These are phyloP conservation scores for Platismatia glauca DNA, from an alignment of 495 filamentous ascomycete species.

Conservation along the genomic window DNA sequence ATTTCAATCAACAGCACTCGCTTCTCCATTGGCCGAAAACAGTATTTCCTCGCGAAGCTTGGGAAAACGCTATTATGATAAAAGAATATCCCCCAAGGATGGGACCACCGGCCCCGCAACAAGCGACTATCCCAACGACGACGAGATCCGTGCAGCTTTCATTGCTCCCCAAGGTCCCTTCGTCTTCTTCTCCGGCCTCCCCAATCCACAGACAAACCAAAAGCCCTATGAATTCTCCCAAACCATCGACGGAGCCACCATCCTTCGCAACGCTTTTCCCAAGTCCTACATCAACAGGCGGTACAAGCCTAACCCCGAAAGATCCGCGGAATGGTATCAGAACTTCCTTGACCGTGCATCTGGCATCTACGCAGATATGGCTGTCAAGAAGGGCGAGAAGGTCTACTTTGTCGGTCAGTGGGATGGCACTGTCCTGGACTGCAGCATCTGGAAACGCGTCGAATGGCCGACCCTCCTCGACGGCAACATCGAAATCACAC, in stretches of 20 bases:
- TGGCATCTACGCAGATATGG: slow-evolving; percentile 3
- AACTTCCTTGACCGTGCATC: slow-evolving; percentile 3
- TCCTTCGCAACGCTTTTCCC: slow-evolving; percentile 3
- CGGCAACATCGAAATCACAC: background rate
- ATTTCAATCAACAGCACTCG: background rate
- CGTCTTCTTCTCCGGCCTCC: slow-evolving; percentile 10
- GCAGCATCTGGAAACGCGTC: slow-evolving; percentile 6
- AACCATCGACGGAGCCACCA: background rate
- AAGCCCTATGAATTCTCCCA: background rate
- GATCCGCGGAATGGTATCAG: slow-evolving; percentile 1
- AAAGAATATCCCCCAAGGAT: too few species aligned
- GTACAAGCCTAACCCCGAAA: background rate
- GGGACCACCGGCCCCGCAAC: background rate
- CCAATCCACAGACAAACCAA: background rate
- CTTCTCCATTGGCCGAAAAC: background rate
- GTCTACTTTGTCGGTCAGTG: slow-evolving; percentile 2
- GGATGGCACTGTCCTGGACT: background rate
- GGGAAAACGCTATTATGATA: background rate
- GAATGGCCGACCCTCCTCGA: background rate
- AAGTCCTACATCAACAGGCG: background rate
- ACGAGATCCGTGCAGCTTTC: background rate
- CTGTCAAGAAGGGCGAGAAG: background rate
- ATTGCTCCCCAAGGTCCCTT: background rate
- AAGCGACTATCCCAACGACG: background rate
- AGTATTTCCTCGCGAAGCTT: background rate